Evolutionary conservation across 2,329 filamentous ascomycete genomes (phyloP), one percentile per base, ranked within the genome.

Genomic region (Sporothrix pallida): DNA sequence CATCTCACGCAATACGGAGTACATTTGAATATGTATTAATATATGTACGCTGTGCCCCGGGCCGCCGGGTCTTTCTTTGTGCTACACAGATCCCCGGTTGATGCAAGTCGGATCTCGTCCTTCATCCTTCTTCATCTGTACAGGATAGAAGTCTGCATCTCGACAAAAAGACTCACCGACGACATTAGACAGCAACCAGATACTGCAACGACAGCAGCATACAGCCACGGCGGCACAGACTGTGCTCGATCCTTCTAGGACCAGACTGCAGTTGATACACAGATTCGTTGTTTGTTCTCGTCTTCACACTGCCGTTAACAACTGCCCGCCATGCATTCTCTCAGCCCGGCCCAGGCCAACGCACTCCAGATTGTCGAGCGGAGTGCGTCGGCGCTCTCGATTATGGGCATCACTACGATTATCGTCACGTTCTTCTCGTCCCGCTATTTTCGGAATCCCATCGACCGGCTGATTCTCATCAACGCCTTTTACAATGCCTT

Each of bases 381-480:
- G 17, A 75, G 76, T 42, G 76, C 78, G 13, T 82, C 81, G 3
- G 74, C 75, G 1, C 76, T 82, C 10, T 82, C 81, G 6, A 78
- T 78, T 15, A 10, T 81, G 8, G 81, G 81, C 13, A 78, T 81
- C 42, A 73, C 80, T n/a, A 79, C 79, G 3, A 82, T 82, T 72
- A 78, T 82, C 65, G 72, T 71, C 26, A 80, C 80, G 2, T 82
- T 80, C 63, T 77, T 67, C 74, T 72, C 75, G 17, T 82, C 81
- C 2, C 77, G 75, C 12, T 78, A 81, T 71, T 82, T 82, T 71
- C 79, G 81, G 9, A 82, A 81, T 70, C 81, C 81, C 9, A 82
- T 82, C 74, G 81, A 82, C 73, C 80, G 81, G 3, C 79, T 82
- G 15, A 82, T 82, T 48, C 79, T 82, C 58, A 80, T 81, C 75